Base-by-base conservation (phyloP, 495 filamentous ascomycete genomes). In the Apiosordaria backusii region DNA sequence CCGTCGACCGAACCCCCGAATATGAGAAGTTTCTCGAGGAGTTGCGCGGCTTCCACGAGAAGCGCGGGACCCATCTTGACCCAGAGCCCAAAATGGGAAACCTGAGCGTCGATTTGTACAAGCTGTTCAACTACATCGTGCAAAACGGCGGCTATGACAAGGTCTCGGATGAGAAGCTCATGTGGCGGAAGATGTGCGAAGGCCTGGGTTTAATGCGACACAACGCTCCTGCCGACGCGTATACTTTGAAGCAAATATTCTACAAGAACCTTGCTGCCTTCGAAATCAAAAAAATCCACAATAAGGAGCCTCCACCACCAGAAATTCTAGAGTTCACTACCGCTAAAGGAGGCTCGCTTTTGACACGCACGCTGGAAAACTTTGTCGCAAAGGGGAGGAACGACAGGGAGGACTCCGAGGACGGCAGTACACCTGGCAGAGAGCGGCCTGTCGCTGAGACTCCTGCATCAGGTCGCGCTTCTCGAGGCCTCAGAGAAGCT, bases 211-310 rank as follows among this genome's bases (percentile, higher is more conserved):
- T 83, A 63, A 78, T 80, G 68, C 79, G 82, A 25, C 82, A 84
- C 63, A 89, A 90, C 65, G 82, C 87, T 18, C 86, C 90, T 21
- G 88, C 90, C 1, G 83, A 89, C 63, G 90, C 89, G 3, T 94
- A 92, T 75, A 82, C 85, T 23, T 75, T 94, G 58, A 95, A 95
- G 78, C 89, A 88, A 24, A 84, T 87, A 57, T 95, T 92, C 77
- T 94, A 93, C 81, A 90, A 89, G 69, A 88, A 93, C 68, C 84
- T 95, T 35, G 88, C 89, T 16, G 91, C 91, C 3, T 95, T 90
- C 77, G 92, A 93, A 77, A 92, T 95, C 60, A 80, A 84, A 45
- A 85, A 81, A n/a, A 71, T 89, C 29, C 87, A 90, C 75, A 83
- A 85, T 18, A 87, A 87, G 72, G 88, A 91, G 62, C 92, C 91